phyloP scores from a whole-genome alignment of 2,329 filamentous ascomycete species.

The Arthrobotrys musiformis region DNA sequence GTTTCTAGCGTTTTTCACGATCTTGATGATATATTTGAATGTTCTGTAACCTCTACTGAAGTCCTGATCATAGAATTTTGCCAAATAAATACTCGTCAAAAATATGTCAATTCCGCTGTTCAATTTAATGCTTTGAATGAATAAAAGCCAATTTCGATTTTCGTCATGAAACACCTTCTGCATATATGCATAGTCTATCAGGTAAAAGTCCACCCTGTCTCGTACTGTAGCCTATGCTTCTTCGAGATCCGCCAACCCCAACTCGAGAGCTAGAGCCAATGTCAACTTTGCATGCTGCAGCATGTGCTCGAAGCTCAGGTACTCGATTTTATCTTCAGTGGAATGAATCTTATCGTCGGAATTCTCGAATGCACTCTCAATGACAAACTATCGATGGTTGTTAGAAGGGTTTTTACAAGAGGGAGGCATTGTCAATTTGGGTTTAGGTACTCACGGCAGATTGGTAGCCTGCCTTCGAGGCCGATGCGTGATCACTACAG shows the following conservation, averaged over 20 bases:
- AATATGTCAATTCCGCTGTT: background rate
- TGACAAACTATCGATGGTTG: slow-evolving; percentile 75
- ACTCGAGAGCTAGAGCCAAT: slow-evolving; percentile 82
- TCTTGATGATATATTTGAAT: background rate
- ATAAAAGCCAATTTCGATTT: slow-evolving; percentile 6
- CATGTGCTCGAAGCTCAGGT: slow-evolving; percentile 87
- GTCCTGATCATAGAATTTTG: background rate
- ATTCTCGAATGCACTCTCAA: slow-evolving; percentile 76
- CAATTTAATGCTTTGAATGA: background rate
- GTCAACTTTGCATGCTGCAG: slow-evolving; percentile 88
- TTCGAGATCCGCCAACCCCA: slow-evolving; percentile 79
- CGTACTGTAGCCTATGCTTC: slow-evolving; percentile 56
- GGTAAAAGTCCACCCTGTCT: background rate
- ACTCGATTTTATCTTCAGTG: slow-evolving; percentile 76
- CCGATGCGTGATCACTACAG: slow-evolving; percentile 76
- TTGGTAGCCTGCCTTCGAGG: slow-evolving; percentile 74
- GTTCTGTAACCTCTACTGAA: background rate
- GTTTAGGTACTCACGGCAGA: slow-evolving; percentile 64
- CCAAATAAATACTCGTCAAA: background rate
- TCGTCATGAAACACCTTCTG: no score
- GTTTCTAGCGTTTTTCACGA: background rate
- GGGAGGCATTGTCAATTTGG: background rate
- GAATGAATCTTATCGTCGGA: slow-evolving; percentile 76
- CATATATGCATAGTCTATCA: background rate
- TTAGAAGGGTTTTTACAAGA: background rate